Percentiles rank a stretch among this genome's conserved stretches.
Evolutionary conservation across 805 yeast genomes (phyloP).

Genomic region (Cyberlindnera sargentensis): DNA sequence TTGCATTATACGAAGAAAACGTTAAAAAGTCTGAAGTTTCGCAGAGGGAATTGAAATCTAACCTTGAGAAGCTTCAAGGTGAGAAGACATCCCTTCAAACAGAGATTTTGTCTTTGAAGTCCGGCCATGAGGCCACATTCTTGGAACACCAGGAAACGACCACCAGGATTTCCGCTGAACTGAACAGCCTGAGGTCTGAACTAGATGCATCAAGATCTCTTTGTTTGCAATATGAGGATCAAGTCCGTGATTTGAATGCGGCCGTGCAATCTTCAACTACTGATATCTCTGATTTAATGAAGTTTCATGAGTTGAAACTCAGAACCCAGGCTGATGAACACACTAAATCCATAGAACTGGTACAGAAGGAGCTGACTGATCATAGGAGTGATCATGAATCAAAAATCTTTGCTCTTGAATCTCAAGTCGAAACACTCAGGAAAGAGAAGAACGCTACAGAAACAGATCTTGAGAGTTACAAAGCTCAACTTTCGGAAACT

Average conservation of each 20-base stretch:
- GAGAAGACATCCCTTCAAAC: constrained; percentile 7
- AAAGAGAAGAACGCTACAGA: constrained; percentile 1
- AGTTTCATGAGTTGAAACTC: constrained; percentile 1
- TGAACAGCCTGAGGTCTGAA: constrained; percentile 6
- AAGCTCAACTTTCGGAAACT: not conserved
- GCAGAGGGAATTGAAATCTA: constrained; percentile 5
- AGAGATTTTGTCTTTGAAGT: not conserved
- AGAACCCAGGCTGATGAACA: not conserved
- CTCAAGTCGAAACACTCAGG: not conserved
- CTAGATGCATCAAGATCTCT: constrained; percentile 6
- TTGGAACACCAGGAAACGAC: not conserved
- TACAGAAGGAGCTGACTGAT: not conserved
- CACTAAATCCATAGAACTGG: not conserved
- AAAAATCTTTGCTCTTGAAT: not conserved
- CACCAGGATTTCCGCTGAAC: not conserved
- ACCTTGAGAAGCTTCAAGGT: constrained; percentile 5
- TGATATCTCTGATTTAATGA: constrained; percentile 1
- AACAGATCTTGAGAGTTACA: not conserved
- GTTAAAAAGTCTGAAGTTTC: constrained; percentile 10
- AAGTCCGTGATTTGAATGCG: constrained; percentile 7
- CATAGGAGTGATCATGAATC: not conserved
- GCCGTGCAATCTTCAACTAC: constrained; percentile 6
- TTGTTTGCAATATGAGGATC: constrained; percentile 3
- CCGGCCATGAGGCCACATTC: not conserved
- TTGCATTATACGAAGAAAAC: constrained; percentile 8